These are phyloP conservation scores for Davidsoniella eucalypti DNA, from an alignment of 2,329 filamentous ascomycete species.

Conservation along the genomic window DNA sequence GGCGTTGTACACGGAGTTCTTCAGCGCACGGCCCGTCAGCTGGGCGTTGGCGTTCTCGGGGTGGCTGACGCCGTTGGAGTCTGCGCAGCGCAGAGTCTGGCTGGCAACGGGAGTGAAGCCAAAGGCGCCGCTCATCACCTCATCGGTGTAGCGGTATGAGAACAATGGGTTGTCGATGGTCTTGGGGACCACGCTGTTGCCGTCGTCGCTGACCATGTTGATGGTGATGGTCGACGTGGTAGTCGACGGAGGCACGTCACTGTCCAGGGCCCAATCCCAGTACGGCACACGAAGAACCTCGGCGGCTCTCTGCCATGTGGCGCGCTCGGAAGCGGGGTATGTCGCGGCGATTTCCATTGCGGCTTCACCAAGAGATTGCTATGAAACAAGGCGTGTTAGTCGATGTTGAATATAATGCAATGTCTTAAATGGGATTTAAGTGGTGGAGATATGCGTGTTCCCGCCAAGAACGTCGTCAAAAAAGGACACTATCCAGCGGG, in stretches of 20 bases:
- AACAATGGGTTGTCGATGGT: conserved; percentile 35
- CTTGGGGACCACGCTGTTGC: conserved; percentile 13
- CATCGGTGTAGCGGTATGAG: conserved; percentile 31
- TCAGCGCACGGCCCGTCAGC: conserved; percentile 21
- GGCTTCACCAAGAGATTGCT: conserved; percentile 35
- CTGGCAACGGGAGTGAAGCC: conserved; percentile 19
- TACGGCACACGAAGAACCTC: conserved; percentile 31
- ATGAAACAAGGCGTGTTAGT: background rate
- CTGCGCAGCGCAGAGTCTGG: conserved; percentile 24
- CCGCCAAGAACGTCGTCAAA: no score
- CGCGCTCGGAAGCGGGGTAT: conserved; percentile 23
- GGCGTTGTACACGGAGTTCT: conserved; percentile 26
- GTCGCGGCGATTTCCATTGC: conserved; percentile 29
- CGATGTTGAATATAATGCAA: background rate
- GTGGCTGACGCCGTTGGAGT: conserved; percentile 20
- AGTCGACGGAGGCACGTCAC: conserved; percentile 27
- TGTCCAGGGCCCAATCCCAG: conserved; percentile 36
- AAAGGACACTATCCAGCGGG: no score
- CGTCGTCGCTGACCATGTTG: conserved; percentile 23
- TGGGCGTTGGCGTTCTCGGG: conserved; percentile 23
- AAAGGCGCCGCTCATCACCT: conserved; percentile 23
- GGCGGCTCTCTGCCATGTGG: conserved; percentile 28
- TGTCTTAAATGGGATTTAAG: no score
- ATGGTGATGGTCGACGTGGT: conserved; percentile 22
- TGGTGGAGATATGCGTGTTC: no score